Evolutionary conservation across 495 filamentous ascomycete species (phyloP).

Genomic region (Cercophora samala): DNA sequence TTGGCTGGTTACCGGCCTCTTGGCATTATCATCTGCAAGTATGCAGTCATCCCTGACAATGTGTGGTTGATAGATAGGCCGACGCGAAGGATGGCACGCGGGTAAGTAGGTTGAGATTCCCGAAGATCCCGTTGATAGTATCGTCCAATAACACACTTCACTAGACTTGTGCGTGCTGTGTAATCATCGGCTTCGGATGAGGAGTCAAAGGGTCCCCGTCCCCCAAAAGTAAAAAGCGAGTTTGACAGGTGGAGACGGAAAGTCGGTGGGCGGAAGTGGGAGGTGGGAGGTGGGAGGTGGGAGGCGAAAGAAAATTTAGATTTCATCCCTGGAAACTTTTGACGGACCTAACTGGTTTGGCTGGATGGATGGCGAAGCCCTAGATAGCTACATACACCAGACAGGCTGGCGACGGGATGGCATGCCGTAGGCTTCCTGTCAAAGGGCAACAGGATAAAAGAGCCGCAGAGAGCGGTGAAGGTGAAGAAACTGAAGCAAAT

Average conservation of each 20-base stretch:
- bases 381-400: no score
- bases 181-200: conserved; percentile 5
- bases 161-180: no score
- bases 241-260: conserved; percentile 12
- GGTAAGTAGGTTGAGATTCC: neutral
- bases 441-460: neutral
- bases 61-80: neutral
- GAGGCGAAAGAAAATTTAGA: conserved; percentile 19
- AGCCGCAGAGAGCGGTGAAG: neutral
- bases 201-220: neutral
- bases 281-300: neutral
- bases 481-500: conserved; percentile 2
- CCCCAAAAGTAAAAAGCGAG: neutral
- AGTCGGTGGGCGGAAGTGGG: neutral
- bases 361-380: conserved; percentile 15
- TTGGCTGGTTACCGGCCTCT: neutral
- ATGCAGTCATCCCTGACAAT: neutral
- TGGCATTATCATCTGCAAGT: neutral
- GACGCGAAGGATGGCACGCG: neutral
- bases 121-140: neutral
- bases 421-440: neutral
- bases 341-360: conserved; percentile 10
- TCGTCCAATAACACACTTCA: neutral
- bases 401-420: neutral
- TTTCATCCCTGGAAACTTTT: conserved; percentile 18